These are phyloP conservation scores for Mayamaea pseudoterrestris DNA, from an alignment of 108 stramenopile species.

Conservation along the genomic window DNA sequence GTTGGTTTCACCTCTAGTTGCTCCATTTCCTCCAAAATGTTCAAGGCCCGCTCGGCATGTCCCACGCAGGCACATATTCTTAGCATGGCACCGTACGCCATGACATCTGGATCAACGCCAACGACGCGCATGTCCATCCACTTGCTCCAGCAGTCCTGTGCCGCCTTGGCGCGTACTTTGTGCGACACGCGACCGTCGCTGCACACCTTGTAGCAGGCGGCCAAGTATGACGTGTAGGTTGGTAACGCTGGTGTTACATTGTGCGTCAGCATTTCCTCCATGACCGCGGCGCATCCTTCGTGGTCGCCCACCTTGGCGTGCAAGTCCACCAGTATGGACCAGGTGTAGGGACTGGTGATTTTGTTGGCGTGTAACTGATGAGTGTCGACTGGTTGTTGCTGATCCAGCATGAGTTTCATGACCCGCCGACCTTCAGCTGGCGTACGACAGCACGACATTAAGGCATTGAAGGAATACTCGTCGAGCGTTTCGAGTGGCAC, in stretches of 20 bases:
- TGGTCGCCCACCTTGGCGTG: conserved; percentile 68
- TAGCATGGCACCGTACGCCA: conserved; percentile 77
- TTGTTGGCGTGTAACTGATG: too few relatives aligned
- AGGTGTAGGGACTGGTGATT: conserved; percentile 48
- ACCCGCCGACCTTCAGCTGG: conserved; percentile 68
- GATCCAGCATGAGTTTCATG: conserved; percentile 49
- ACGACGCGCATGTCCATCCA: conserved; percentile 81
- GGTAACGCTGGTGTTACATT: conserved; percentile 45
- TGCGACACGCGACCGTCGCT: conserved; percentile 53
- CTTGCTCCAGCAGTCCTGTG: conserved; percentile 53
- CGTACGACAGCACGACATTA: conserved; percentile 55
- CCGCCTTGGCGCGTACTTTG: conserved; percentile 55
- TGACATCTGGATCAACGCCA: conserved; percentile 62
- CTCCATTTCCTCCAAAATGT: conserved; percentile 68
- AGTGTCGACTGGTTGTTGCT: conserved; percentile 30
- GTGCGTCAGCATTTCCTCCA: conserved; percentile 52
- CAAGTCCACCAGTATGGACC: conserved; percentile 74
- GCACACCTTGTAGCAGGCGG: conserved; percentile 71
- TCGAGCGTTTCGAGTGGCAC: conserved; percentile 51
- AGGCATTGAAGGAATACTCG: conserved; percentile 39
- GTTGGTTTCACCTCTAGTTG: conserved; percentile 66
- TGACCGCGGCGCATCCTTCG: conserved; percentile 50
- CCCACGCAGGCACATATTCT: conserved; percentile 63
- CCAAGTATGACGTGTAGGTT: conserved; percentile 72
- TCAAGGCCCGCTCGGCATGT: conserved; percentile 60